Evolutionary conservation across 805 yeast species (phyloP).

Genomic region (Ascoidea asiatica): DNA sequence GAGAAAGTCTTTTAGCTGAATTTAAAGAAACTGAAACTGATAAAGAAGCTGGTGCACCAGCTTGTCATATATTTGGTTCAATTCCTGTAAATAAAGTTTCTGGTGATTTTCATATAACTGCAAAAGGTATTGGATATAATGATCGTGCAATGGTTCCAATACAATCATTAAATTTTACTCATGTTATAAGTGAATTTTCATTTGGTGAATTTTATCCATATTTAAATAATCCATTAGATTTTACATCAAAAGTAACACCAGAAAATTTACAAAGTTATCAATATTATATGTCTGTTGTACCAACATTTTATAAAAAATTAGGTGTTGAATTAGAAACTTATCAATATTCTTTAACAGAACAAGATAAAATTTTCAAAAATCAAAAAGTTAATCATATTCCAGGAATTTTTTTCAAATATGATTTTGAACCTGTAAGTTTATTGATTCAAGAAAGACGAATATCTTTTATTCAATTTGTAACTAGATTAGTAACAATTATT

Average conservation of each 20-base stretch:
- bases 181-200: conserved; percentile 74
- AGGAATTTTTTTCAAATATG: conserved; percentile 73
- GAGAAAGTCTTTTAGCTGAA: conserved; percentile 53
- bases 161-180: conserved; percentile 63
- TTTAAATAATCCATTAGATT: conserved; percentile 78
- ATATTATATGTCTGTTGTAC: conserved; percentile 70
- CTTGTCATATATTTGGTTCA: conserved; percentile 77
- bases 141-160: conserved; percentile 33
- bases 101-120: conserved; percentile 80
- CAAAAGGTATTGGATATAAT: conserved; percentile 53
- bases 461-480: conserved; percentile 64
- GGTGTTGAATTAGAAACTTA: conserved; percentile 69
- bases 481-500: conserved; percentile 64
- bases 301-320: conserved; percentile 58
- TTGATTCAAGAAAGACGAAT: conserved; percentile 57
- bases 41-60: conserved; percentile 43
- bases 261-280: conserved; percentile 37
- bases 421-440: conserved; percentile 78
- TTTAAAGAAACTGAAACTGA: conserved; percentile 30
- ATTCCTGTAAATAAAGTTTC: conserved; percentile 74
- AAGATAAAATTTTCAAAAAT: conserved; percentile 15
- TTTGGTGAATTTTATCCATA: conserved; percentile 86
- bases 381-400: conserved; percentile 26
- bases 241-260: conserved; percentile 43
- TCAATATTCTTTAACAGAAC: conserved; percentile 67